phyloP scores from a whole-genome alignment of 305 asterid genomes.

The Solanum hybrid region DNA sequence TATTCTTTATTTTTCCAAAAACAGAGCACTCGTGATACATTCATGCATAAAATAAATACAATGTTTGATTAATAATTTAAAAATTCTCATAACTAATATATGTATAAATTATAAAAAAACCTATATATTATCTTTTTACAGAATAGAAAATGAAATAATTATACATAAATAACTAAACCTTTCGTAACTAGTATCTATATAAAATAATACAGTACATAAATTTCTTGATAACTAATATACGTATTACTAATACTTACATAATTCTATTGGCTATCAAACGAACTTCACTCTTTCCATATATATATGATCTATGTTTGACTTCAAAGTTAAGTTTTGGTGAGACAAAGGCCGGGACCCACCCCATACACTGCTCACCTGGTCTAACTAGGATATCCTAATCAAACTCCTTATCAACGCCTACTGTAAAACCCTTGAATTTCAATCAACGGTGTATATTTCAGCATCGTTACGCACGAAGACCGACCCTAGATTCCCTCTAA shows the following conservation, averaged over 20 bases:
- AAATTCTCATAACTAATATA: not conserved
- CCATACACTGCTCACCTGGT: not conserved
- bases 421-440: not conserved
- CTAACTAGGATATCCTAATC: not conserved
- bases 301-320: not conserved
- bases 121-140: not conserved
- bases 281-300: not conserved
- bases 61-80: not conserved
- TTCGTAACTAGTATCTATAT: not conserved
- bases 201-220: no score
- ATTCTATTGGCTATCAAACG: not conserved
- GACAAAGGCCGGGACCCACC: not conserved
- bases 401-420: not conserved
- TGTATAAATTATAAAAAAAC: no score
- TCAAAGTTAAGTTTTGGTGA: not conserved
- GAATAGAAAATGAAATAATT: not conserved
- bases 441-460: not conserved
- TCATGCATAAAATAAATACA: not conserved
- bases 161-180: not conserved
- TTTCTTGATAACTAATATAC: not conserved
- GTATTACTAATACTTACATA: not conserved
- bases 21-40: not conserved
- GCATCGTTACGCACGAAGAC: not conserved
- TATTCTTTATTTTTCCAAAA: not conserved
- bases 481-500: not conserved